Percentiles rank a stretch among this genome's conserved stretches.
These are phyloP conservation scores for Naganishia albida DNA, from an alignment of 1,284 basidiomycete species.

Conservation along the genomic window DNA sequence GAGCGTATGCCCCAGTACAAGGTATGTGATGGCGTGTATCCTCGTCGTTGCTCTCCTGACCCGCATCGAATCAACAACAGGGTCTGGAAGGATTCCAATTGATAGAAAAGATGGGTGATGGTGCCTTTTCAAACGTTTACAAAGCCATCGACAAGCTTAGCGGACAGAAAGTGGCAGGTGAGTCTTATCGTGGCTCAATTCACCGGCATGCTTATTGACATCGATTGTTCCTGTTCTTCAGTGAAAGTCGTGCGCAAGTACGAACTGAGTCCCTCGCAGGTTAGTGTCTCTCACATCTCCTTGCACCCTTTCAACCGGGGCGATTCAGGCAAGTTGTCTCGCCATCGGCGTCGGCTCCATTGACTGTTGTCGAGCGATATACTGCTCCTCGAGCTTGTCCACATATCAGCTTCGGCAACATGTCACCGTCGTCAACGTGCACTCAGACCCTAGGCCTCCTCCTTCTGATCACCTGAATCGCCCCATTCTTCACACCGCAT, in stretches of 20 bases:
- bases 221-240: constrained; percentile 44
- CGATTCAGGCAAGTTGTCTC: constrained; percentile 42
- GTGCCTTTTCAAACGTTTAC: constrained; percentile 98
- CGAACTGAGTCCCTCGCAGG: constrained; percentile 92
- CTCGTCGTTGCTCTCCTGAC: constrained; percentile 26
- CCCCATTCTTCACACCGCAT: constrained; percentile 34
- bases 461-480: constrained; percentile 16
- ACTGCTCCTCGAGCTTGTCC: constrained; percentile 36
- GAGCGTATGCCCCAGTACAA: constrained; percentile 77
- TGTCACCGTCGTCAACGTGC: constrained; percentile 4
- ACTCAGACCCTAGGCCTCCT: constrained; percentile 31
- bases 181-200: constrained; percentile 37
- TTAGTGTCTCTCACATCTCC: constrained; percentile 59
- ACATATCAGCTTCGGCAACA: background rate
- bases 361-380: constrained; percentile 42
- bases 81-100: constrained; percentile 82
- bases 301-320: constrained; percentile 18
- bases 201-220: constrained; percentile 24
- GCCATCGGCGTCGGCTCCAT: constrained; percentile 46
- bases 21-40: constrained; percentile 37
- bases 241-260: constrained; percentile 98
- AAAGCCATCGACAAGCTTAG: constrained; percentile 79
- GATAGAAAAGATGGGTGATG: constrained; percentile 93
- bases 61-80: constrained; percentile 33
- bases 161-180: constrained; percentile 83